Conservation (phyloP, 257 asterid genomes). For the Nicotiana tabacum region DNA sequence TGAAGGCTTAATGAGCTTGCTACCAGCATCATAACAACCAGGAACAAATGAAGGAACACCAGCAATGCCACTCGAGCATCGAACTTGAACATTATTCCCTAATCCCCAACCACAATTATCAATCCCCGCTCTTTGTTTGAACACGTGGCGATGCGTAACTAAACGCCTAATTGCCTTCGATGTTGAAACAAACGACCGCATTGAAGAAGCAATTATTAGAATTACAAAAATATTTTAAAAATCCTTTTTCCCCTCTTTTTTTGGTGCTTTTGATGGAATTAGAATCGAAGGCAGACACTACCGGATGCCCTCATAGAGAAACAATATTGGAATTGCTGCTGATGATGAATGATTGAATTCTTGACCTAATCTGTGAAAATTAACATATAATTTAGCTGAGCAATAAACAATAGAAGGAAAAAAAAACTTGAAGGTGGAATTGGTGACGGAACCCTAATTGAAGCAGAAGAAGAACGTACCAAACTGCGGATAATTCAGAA, state of each 20-base stretch:
- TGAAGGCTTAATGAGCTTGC: conserved; percentile 4
- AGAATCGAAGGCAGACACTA: neutral
- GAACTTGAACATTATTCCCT: conserved; percentile 32
- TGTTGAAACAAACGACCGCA: conserved; percentile 51
- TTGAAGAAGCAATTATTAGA: conserved; percentile 3
- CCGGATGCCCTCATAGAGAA: neutral
- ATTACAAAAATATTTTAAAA: neutral
- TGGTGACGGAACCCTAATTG: conserved; percentile 8
- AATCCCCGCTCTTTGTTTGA: conserved; percentile 26
- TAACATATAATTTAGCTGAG: neutral
- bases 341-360: neutral
- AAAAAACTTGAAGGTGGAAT: neutral
- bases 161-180: conserved; percentile 46
- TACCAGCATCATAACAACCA: conserved; percentile 12
- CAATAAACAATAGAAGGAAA: neutral
- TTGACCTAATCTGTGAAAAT: neutral
- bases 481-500: neutral
- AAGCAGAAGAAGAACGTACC: neutral
- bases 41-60: conserved; percentile 26
- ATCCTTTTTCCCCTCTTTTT: neutral
- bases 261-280: neutral
- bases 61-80: conserved; percentile 41
- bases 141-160: conserved; percentile 26
- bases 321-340: neutral
- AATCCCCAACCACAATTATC: conserved; percentile 5